Evolutionary conservation across 129 eudicot genomes (phyloP).

Genomic region (Kitagawia praeruptora): DNA sequence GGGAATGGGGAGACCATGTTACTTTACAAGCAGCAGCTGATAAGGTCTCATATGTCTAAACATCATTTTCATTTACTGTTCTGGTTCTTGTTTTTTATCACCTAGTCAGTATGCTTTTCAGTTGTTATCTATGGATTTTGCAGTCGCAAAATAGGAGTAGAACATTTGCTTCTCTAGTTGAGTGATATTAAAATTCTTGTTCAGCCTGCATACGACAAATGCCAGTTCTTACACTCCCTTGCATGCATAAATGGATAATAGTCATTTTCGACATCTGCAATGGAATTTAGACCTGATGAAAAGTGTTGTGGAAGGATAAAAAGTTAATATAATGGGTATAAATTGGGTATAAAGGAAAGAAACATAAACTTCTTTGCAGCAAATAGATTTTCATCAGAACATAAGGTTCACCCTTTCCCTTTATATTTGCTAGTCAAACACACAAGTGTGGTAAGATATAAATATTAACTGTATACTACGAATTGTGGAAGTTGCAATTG

Average conservation of each 20-base stretch:
- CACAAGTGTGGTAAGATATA: neutral
- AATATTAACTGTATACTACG: neutral
- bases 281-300: neutral
- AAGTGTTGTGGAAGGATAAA: neutral
- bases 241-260: neutral
- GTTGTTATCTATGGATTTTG: neutral
- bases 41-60: constrained; percentile 32
- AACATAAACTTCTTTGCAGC: neutral
- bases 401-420: neutral
- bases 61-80: neutral
- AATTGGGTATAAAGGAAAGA: neutral
- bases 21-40: constrained; percentile 92
- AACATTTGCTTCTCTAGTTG: constrained; percentile 4
- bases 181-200: neutral
- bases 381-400: neutral
- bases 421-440: neutral
- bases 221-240: neutral
- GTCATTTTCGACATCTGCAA: neutral
- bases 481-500: neutral
- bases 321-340: neutral
- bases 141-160: neutral
- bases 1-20: constrained; percentile 91
- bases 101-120: neutral
- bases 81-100: neutral
- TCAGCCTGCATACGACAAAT: neutral